phyloP scores from a whole-genome alignment of 441 rosid genomes.

The Eutrema salsugineum region DNA sequence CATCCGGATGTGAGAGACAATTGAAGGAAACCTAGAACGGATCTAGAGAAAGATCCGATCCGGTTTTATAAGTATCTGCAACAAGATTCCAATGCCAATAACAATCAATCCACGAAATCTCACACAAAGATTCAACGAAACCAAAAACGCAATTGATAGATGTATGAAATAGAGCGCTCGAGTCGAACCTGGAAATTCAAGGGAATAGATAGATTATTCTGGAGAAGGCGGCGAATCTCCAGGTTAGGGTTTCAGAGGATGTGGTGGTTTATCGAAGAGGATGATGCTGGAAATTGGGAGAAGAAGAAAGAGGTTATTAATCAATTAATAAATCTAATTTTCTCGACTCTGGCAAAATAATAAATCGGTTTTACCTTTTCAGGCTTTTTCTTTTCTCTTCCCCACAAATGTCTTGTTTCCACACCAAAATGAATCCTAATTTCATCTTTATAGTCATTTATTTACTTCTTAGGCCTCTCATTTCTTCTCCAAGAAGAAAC shows the following conservation, averaged over 20 bases:
- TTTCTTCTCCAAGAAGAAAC: slow-evolving; percentile 11
- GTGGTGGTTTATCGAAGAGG: slow-evolving; percentile 19
- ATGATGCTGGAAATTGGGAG: slow-evolving; percentile 1
- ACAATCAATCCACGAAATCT: neutral
- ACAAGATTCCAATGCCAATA: neutral
- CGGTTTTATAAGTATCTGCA: slow-evolving; percentile 18
- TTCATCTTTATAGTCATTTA: neutral
- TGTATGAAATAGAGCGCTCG: neutral
- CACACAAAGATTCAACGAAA: neutral
- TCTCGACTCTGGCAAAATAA: neutral
- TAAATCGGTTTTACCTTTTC: neutral
- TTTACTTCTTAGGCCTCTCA: neutral
- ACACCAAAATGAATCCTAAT: neutral
- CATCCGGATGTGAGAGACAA: slow-evolving; percentile 1
- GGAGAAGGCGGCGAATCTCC: slow-evolving; percentile 23
- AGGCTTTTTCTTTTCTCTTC: neutral
- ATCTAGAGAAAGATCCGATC: slow-evolving; percentile 30
- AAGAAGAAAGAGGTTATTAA: neutral
- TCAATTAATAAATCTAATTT: neutral
- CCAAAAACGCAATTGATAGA: neutral
- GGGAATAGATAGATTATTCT: neutral
- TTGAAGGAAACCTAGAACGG: slow-evolving; percentile 19
- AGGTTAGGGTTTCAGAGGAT: slow-evolving; percentile 20
- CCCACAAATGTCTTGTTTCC: slow-evolving; percentile 3
- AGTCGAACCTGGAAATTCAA: slow-evolving; percentile 12